Base-by-base conservation (phyloP, 2,329 filamentous ascomycete genomes). In the Penicillium sp. region DNA sequence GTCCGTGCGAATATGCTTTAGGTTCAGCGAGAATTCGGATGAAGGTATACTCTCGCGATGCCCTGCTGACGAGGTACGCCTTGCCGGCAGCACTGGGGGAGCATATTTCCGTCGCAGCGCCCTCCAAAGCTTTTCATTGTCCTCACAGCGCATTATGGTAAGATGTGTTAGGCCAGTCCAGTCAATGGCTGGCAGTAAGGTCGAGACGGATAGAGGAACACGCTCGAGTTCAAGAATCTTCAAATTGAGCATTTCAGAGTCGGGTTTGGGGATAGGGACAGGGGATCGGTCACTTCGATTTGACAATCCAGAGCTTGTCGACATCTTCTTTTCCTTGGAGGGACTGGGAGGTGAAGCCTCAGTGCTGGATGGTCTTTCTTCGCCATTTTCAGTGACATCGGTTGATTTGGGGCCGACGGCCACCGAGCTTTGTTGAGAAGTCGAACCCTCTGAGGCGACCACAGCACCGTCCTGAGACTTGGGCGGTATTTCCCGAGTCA, bases 1-100 rank as follows among this genome's bases (percentile, higher is more conserved):
- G 71, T 94, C 89, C 1, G 88, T 91, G 65, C 92, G 88, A 13
- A 94, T 81, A 59, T 87, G 83, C 72, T 87, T 92, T 48, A 94
- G 75, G 5, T 83, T 84, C 10, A 94, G 77, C 52, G 81, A 79
- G 63, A 87, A 88, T 48, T 86, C 83, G 63, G 45, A 43, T n/a
- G 44, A 38, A 31, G 22, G 52, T 10, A 31, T n/a, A 22, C 44
- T 54, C 29, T 46, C 48, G 18, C 40, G 53, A 18, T 38, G 29
- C 10, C 55, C 52, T 34, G 59, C 34, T 14, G 52, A 45, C 3
- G 49, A 48, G n/a, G 40, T 49, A 53, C 42, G 47, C 50, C 55
- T 53, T 42, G 27, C 49, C 3, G 62, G 48, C 16, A 52, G n/a
- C 7, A 49, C 44, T 13, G 51, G 65, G 16, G 84, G 85, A 22